Conservation (phyloP, 164 flowering plant genomes). For the Vitis rotundifolia region DNA sequence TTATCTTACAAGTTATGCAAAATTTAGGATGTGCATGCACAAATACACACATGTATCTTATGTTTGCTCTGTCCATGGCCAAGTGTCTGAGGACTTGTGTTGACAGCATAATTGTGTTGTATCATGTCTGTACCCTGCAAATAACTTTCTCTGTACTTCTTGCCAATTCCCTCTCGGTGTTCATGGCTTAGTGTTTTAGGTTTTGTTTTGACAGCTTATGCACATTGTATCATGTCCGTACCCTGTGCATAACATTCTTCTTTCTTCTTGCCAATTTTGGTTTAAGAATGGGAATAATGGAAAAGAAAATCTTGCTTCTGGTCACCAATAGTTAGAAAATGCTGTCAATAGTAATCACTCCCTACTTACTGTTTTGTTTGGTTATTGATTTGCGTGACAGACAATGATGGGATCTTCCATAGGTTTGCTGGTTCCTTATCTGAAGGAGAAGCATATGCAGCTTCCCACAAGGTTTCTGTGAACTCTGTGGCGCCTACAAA, state of each 20-base stretch:
- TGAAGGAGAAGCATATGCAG: neutral
- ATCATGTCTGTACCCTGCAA: too few relatives aligned
- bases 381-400: neutral
- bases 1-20: too few relatives aligned
- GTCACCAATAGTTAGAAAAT: neutral
- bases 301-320: neutral
- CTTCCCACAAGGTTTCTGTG: neutral
- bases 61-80: too few relatives aligned
- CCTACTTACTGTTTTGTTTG: neutral
- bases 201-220: too few relatives aligned
- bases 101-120: too few relatives aligned
- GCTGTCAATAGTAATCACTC: neutral
- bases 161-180: too few relatives aligned
- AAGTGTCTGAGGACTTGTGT: too few relatives aligned
- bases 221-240: too few relatives aligned
- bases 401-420: neutral
- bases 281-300: neutral
- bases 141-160: too few relatives aligned
- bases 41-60: too few relatives aligned
- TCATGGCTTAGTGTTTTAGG: too few relatives aligned
- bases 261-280: neutral
- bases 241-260: neutral
- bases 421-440: neutral
- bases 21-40: too few relatives aligned
- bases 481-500: neutral